These are phyloP conservation scores for Echites panduratus DNA, from an alignment of 257 asterid genomes.

Conservation along the genomic window DNA sequence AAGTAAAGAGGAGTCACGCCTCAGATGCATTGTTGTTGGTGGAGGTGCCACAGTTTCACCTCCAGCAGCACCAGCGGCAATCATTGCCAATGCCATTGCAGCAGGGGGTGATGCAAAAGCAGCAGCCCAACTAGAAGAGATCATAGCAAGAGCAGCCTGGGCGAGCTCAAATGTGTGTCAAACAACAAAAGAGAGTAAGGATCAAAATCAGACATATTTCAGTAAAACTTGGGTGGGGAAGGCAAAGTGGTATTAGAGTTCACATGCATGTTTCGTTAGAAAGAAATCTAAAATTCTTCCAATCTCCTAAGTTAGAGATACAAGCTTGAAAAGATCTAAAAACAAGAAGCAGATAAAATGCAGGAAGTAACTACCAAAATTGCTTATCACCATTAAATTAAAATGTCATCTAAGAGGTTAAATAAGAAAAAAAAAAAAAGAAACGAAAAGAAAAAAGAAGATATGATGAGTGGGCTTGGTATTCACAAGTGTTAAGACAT, in stretches of 20 bases:
- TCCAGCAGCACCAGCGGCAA: constrained; percentile 99
- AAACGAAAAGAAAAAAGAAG: no score
- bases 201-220: neutral
- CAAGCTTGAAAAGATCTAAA: neutral
- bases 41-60: constrained; percentile 70
- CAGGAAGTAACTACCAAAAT: neutral
- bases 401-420: neutral
- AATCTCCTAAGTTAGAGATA: neutral
- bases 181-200: constrained; percentile 12
- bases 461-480: neutral
- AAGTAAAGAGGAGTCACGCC: constrained; percentile 87
- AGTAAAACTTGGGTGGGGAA: neutral
- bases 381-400: neutral
- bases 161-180: constrained; percentile 22
- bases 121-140: constrained; percentile 98
- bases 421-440: no score
- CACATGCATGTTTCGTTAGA: neutral
- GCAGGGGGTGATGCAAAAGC: constrained; percentile 99
- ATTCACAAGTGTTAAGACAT: no score
- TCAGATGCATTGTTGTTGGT: constrained; percentile 55
- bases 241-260: neutral
- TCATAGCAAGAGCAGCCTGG: constrained; percentile 96
- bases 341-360: neutral
- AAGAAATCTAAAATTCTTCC: neutral
- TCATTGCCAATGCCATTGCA: constrained; percentile 95